These are phyloP conservation scores for Mimosa bimucronata DNA, from an alignment of 306 rosid genomes.

Conservation along the genomic window DNA sequence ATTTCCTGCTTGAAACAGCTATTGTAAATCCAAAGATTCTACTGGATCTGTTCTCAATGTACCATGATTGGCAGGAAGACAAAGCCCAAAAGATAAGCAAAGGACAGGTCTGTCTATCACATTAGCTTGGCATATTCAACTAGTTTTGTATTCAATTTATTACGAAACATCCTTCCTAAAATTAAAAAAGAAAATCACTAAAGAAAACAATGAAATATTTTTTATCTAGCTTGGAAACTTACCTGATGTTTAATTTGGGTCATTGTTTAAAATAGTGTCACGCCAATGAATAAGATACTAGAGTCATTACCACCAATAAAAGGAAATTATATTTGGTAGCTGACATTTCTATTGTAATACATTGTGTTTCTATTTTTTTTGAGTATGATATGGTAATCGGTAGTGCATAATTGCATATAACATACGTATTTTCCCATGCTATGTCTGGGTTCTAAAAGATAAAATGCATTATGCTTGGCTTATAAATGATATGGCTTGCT, in stretches of 20 bases:
- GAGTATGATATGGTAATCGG: neutral
- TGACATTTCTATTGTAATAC: neutral
- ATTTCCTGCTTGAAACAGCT: constrained; percentile 49
- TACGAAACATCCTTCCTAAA: neutral
- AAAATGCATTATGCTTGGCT: neutral
- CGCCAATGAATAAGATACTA: constrained; percentile 5
- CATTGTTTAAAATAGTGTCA: neutral
- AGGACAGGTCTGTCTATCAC: constrained; percentile 66
- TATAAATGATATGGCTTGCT: neutral
- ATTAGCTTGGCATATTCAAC: constrained; percentile 10
- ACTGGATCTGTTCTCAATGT: constrained; percentile 83
- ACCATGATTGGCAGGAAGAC: constrained; percentile 80
- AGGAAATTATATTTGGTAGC: constrained; percentile 13
- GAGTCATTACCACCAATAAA: constrained; percentile 5
- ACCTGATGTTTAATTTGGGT: neutral
- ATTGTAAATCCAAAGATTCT: constrained; percentile 80
- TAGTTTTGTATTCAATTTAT: constrained; percentile 21
- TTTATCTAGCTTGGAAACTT: neutral
- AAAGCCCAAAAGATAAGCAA: constrained; percentile 66
- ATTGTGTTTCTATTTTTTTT: neutral
- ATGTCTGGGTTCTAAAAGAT: neutral
- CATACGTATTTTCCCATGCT: neutral
- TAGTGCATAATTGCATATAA: constrained; percentile 7
- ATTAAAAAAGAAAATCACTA: neutral
- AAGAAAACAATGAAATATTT: constrained; percentile 6